Evolutionary conservation across 192 early-diverging fungal genomes (phyloP), one percentile per base, ranked within the genome.

Genomic region (Radiomyces spectabilis): DNA sequence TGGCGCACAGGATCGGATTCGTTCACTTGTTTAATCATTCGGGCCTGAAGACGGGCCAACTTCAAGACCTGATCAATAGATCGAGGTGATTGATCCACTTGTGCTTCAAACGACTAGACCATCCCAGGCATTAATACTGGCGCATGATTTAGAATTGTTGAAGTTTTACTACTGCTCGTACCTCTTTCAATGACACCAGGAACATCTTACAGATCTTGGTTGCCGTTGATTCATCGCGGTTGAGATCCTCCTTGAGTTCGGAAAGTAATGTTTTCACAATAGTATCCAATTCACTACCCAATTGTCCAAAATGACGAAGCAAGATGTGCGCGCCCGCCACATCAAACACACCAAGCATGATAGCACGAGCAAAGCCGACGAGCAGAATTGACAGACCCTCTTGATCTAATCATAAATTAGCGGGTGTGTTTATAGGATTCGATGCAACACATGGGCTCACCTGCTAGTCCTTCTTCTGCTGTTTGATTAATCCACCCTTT

Each of bases 241-340:
- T 22, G n/a, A 64, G 51, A 16, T 56, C 57, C n/a, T 59, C 41
- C 32, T 76, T 66, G 41, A 76, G 57, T 22, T 62, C 59, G 2
- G 42, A 22, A n/a, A 79, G 41, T 16, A 79, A 41, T 22, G 60
- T 53, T 45, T 68, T 72, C 24, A 74, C 59, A 10, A 70, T 52
- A n/a, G 73, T 69, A 38, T 79, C 77, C 13, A 74, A 45, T 32
- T 75, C 74, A 5, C 21, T 22, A 1, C 65, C 72, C 27, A 69
- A 56, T 6, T 39, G 21, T 1, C 74, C 68, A 22, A 67, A 75
- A 9, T 73, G 63, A 1, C 57, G 40, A 33, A 77, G 24, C 1
- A 80, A 40, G 0, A 47, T 38, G 0, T 42, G 51, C 0, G 63
- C 55, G 53, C 61, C 55, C 0, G 46, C 43, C 48, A 71, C 65